These are phyloP conservation scores for Elaphomyces granulatus DNA, from an alignment of 495 filamentous ascomycete species.

Conservation along the genomic window DNA sequence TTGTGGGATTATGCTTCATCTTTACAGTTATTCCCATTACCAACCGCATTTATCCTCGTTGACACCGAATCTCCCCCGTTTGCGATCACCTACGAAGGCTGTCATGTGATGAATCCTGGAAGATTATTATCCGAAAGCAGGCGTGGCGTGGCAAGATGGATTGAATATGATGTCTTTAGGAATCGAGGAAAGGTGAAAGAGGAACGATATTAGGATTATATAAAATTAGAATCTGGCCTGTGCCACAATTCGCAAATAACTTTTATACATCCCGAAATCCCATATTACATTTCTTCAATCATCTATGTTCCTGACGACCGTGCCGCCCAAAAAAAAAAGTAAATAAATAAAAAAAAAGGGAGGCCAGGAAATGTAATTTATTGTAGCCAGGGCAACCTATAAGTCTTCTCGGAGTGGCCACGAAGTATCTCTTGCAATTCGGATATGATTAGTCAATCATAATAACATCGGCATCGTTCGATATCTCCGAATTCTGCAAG, in stretches of 20 bases:
- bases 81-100: constrained; percentile 81
- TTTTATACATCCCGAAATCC: too few species aligned
- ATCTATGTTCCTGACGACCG: too few species aligned
- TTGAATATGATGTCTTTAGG: constrained; percentile 63
- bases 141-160: constrained; percentile 56
- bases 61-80: constrained; percentile 72
- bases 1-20: constrained; percentile 73
- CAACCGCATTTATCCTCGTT: constrained; percentile 64
- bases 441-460: constrained; percentile 8
- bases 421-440: too few species aligned
- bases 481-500: neutral
- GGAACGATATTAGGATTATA: constrained; percentile 25
- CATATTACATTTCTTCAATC: too few species aligned
- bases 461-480: constrained; percentile 6
- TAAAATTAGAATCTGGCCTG: too few species aligned
- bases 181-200: constrained; percentile 40
- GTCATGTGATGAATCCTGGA: constrained; percentile 91
- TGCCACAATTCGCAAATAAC: too few species aligned
- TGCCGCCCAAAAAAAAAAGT: too few species aligned
- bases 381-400: too few species aligned
- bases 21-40: constrained; percentile 73
- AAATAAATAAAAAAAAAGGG: too few species aligned
- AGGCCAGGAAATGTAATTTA: too few species aligned
- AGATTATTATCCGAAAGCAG: constrained; percentile 48
- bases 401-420: too few species aligned